Percentiles rank a stretch among this genome's conserved stretches.
Conservation (phyloP, 2,329 filamentous ascomycete genomes). For the Penicillium sp. region DNA sequence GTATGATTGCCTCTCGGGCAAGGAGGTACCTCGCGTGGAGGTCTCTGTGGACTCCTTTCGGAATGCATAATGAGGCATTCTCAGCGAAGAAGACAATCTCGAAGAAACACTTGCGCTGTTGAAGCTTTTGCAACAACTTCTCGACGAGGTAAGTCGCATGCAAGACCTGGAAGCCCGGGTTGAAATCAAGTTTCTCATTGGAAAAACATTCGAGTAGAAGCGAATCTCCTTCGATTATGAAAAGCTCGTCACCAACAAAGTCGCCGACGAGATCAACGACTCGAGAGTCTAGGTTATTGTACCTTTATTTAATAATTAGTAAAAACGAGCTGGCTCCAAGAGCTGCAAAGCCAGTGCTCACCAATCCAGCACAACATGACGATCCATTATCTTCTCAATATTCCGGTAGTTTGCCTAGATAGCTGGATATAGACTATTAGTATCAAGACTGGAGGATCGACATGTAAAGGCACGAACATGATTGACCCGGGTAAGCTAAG, state of each 20-base stretch:
- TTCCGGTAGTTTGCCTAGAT: neutral
- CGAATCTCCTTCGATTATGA: constrained; percentile 71
- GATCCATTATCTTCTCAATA: constrained; percentile 1
- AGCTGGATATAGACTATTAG: neutral
- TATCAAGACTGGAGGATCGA: neutral
- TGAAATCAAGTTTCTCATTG: constrained; percentile 64
- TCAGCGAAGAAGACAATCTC: constrained; percentile 68
- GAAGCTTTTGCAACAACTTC: constrained; percentile 60
- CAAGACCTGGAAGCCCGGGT: constrained; percentile 65
- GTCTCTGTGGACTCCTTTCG: constrained; percentile 38
- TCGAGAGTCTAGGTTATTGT: constrained; percentile 38
- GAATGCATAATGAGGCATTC: constrained; percentile 55
- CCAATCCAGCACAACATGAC: neutral
- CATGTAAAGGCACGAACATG: too few relatives aligned
- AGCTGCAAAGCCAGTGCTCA: neutral
- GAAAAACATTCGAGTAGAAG: constrained; percentile 64
- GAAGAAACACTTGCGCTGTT: constrained; percentile 66
- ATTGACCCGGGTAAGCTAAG: neutral
- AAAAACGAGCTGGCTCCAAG: neutral
- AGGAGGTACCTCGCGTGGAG: constrained; percentile 58
- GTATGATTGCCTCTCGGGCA: constrained; percentile 62
- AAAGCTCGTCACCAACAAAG: constrained; percentile 71
- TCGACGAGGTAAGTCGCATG: constrained; percentile 71
- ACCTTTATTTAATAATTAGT: constrained; percentile 1
- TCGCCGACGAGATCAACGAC: constrained; percentile 69